Evolutionary conservation across 352 stramenopile genomes (phyloP).

Genomic region (Phytophthora pseudosyringae): DNA sequence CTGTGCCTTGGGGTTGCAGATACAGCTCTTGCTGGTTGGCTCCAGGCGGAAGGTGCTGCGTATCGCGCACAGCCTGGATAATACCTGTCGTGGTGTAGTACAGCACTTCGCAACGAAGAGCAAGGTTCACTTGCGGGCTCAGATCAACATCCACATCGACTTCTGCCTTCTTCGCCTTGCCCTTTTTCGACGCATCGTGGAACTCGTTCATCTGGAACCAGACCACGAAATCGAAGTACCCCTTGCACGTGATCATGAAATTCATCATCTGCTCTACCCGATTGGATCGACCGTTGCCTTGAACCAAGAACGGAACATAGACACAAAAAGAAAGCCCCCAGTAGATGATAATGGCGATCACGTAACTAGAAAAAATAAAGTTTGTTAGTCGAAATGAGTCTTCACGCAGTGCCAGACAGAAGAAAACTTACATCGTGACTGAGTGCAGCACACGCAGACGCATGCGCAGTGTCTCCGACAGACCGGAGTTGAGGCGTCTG

Average conservation of each 20-base stretch:
- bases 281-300: conserved; percentile 50
- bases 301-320: conserved; percentile 87
- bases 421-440: conserved; percentile 78
- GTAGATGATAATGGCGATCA: conserved; percentile 93
- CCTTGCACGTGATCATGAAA: conserved; percentile 92
- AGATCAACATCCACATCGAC: conserved; percentile 87
- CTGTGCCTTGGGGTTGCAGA: conserved; percentile 76
- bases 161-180: conserved; percentile 60
- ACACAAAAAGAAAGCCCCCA: conserved; percentile 87
- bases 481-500: conserved; percentile 74
- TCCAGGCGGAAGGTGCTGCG: conserved; percentile 67
- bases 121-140: conserved; percentile 87
- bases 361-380: conserved; percentile 53
- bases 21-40: conserved; percentile 83
- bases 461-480: conserved; percentile 88
- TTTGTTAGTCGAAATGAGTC: conserved; percentile 3
- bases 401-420: neutral
- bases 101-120: conserved; percentile 83
- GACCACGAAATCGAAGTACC: conserved; percentile 90
- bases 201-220: conserved; percentile 93
- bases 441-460: conserved; percentile 87
- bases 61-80: conserved; percentile 84
- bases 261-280: conserved; percentile 84
- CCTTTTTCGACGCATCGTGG: conserved; percentile 50
- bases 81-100: conserved; percentile 91